A percentile compares a stretch with the other conserved stretches of the same genome.
Evolutionary conservation across 23 red algal species (phyloP).

Genomic region (Agarophyton chilense): DNA sequence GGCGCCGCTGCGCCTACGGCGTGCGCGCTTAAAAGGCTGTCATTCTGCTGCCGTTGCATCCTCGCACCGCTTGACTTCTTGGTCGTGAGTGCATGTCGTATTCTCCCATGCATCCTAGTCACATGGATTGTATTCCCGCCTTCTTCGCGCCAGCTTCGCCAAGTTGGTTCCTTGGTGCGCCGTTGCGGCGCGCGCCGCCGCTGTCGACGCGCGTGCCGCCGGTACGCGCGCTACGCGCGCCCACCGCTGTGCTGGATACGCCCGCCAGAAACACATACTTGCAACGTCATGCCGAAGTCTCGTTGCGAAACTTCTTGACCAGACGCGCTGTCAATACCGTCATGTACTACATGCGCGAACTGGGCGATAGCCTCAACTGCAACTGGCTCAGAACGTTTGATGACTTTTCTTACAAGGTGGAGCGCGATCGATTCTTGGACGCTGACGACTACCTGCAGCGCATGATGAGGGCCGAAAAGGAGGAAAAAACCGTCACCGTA

Average conservation of each 20-base stretch:
- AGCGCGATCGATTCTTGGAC: constrained; percentile 39
- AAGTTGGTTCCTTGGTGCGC: no score
- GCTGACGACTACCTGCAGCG: constrained; percentile 43
- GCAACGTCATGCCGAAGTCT: constrained; percentile 37
- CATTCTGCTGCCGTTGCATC: no score
- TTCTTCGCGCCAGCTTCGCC: not conserved
- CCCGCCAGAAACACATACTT: constrained; percentile 66
- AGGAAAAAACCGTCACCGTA: not conserved
- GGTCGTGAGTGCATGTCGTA: no score
- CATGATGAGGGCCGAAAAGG: constrained; percentile 42
- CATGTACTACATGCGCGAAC: constrained; percentile 73
- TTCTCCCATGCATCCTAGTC: no score
- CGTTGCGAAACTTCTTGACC: constrained; percentile 61
- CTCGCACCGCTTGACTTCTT: no score
- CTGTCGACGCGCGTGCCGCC: no score
- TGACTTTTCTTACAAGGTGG: constrained; percentile 35
- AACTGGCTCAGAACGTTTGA: constrained; percentile 42
- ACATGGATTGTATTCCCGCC: not conserved
- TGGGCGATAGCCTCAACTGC: constrained; percentile 35
- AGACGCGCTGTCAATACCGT: constrained; percentile 73
- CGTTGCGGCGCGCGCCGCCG: no score
- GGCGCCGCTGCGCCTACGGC: not conserved
- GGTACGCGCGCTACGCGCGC: not conserved
- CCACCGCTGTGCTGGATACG: constrained; percentile 53
- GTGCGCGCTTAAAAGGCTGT: not conserved